Base-by-base conservation (phyloP, 2,329 filamentous ascomycete genomes). In the Hymenoscyphus scutula region DNA sequence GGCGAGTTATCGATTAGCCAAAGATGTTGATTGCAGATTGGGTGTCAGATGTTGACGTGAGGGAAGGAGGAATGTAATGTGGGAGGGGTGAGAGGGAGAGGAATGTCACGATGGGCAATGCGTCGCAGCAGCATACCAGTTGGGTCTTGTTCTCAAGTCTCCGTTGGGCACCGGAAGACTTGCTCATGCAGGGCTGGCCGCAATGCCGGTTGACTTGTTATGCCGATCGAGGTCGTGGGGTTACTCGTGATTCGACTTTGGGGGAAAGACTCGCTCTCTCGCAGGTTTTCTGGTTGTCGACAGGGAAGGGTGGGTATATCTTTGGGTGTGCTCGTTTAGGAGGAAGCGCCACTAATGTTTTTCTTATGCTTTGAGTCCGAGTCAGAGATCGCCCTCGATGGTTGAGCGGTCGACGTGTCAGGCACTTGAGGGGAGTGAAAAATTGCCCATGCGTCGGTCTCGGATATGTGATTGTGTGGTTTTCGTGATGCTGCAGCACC, bases 381-480 rank as follows among this genome's bases (percentile, higher is more conserved):
- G 62, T 62, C 59, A 55, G 53, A 59, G 30, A 61, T 29, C 45
- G 59, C 17, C 32, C 41, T n/a, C n/a, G n/a, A n/a, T n/a, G n/a
- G n/a, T 48, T 60, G 59, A 64, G 25, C n/a, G 54, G 60, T 64
- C 54, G 65, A 68, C 60, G 68, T 70, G 65, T 70, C 70, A 70
- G 65, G 63, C 56, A 62, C 59, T 63, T 65, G 56, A 63, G 57
- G 60, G 56, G 58, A 64, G 59, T 61, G 48, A 55, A 64, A 68
- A 66, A 67, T 54, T 48, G 64, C 68, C 69, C 65, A 68, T 68
- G 70, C 69, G 69, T 66, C 60, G 54, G 67, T 71, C 69, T 71
- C 69, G 69, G 69, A 71, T 66, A 58, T 62, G 45, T 34, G 29
- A 56, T 34, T 62, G 64, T 63, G 25, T 62, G 25, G 25, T 66